These are phyloP conservation scores for Backusella sp. DNA, from an alignment of 192 early-diverging fungal species.

Conservation along the genomic window DNA sequence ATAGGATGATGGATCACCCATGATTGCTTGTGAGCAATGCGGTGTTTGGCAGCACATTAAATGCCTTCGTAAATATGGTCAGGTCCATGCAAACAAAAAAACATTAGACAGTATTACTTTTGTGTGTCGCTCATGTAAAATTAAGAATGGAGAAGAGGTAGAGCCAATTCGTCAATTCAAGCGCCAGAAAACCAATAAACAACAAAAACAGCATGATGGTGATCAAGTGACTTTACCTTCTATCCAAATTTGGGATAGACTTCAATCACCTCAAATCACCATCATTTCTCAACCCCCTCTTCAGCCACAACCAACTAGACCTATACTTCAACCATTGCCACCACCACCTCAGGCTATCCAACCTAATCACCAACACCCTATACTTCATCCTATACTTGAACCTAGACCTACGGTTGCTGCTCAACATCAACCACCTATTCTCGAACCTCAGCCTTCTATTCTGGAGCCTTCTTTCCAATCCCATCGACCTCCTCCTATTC, in stretches of 20 bases:
- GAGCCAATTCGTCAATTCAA: not conserved
- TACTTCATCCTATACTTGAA: not conserved
- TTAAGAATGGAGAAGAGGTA: conserved; percentile 10
- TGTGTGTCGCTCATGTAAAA: conserved; percentile 46
- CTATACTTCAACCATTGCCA: not conserved
- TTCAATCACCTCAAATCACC: not conserved
- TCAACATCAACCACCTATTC: not conserved
- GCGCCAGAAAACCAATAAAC: not conserved
- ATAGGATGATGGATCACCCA: conserved; percentile 66
- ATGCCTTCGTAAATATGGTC: conserved; percentile 49
- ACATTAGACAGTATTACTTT: conserved; percentile 51
- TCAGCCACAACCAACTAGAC: not conserved
- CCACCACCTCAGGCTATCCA: not conserved
- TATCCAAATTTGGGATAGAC: conserved; percentile 2
- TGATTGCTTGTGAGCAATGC: conserved; percentile 71
- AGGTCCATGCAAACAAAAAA: conserved; percentile 22
- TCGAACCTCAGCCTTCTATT: not conserved
- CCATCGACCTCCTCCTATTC: not conserved
- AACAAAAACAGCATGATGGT: not conserved
- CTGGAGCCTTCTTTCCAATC: not conserved
- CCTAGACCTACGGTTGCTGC: not conserved
- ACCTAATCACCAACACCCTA: not conserved
- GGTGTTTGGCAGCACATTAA: conserved; percentile 71
- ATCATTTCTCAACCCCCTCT: not conserved
- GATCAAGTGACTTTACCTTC: not conserved